A percentile compares a stretch with the other conserved stretches of the same genome.
phyloP scores from a whole-genome alignment of 768 basidiomycete species.

The Tricholoma bakamatsutake region DNA sequence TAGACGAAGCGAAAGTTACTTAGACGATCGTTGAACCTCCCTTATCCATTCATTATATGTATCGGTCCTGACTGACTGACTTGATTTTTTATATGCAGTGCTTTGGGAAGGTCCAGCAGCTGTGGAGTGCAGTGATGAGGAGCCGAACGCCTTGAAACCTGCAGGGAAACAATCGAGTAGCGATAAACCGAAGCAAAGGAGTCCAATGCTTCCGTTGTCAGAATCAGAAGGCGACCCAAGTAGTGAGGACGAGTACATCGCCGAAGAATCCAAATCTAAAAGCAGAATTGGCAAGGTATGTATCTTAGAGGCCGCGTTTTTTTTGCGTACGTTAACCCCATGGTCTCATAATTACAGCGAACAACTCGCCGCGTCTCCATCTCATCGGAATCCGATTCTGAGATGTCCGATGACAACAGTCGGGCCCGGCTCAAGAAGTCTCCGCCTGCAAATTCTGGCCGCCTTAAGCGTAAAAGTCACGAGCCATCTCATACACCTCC shows the following conservation, averaged over 20 bases:
- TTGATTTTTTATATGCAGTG: slow-evolving; percentile 39
- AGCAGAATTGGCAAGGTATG: slow-evolving; percentile 40
- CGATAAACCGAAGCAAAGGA: slow-evolving; percentile 17
- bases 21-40: slow-evolving; percentile 5
- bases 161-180: slow-evolving; percentile 25
- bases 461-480: slow-evolving; percentile 52
- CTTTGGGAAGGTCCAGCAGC: slow-evolving; percentile 67
- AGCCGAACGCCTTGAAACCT: slow-evolving; percentile 21
- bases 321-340: slow-evolving; percentile 8
- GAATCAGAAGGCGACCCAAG: slow-evolving; percentile 45
- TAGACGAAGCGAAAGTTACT: slow-evolving; percentile 10
- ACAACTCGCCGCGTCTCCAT: slow-evolving; percentile 33
- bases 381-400: slow-evolving; percentile 42
- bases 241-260: slow-evolving; percentile 73
- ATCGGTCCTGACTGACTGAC: slow-evolving; percentile 14
- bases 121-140: slow-evolving; percentile 31
- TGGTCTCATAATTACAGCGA: slow-evolving; percentile 28
- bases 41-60: too few species aligned
- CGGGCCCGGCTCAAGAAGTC: slow-evolving; percentile 24
- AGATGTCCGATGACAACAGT: slow-evolving; percentile 21
- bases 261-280: slow-evolving; percentile 31
- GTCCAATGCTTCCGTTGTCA: slow-evolving; percentile 22
- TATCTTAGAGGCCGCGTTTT: slow-evolving; percentile 15
- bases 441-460: slow-evolving; percentile 22
- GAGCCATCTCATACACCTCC: slow-evolving; percentile 32